Conservation (phyloP, 768 basidiomycete species). For the Suillus variegatus region DNA sequence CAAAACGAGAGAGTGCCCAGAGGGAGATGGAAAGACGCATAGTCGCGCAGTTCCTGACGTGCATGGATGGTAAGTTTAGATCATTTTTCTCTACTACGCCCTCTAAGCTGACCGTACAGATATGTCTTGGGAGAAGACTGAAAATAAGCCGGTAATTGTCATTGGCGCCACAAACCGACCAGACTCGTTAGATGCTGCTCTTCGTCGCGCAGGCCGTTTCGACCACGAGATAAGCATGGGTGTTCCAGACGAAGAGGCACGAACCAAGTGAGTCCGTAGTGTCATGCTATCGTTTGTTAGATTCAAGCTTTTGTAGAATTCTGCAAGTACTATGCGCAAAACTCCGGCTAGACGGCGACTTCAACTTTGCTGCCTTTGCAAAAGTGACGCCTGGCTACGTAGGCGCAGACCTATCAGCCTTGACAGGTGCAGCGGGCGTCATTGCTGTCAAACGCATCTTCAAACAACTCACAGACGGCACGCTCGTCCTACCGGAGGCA, state of each 20-base stretch:
- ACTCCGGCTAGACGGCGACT: slow-evolving; percentile 82
- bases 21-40: slow-evolving; percentile 98
- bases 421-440: slow-evolving; percentile 93
- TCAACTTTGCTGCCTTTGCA: slow-evolving; percentile 83
- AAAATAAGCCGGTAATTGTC: slow-evolving; percentile 89
- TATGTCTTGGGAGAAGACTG: slow-evolving; percentile 92
- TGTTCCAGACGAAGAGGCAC: slow-evolving; percentile 89
- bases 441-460: slow-evolving; percentile 97
- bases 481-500: slow-evolving; percentile 53
- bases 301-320: slow-evolving; percentile 56
- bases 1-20: slow-evolving; percentile 96
- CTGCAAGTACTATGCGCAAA: slow-evolving; percentile 82
- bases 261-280: slow-evolving; percentile 70
- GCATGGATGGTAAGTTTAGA: slow-evolving; percentile 29
- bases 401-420: slow-evolving; percentile 88
- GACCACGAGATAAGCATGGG: slow-evolving; percentile 98
- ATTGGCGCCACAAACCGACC: slow-evolving; percentile 97
- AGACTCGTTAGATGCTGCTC: slow-evolving; percentile 90
- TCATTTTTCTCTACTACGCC: neutral
- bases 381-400: slow-evolving; percentile 97
- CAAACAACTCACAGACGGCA: slow-evolving; percentile 69
- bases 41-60: slow-evolving; percentile 95
- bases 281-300: neutral
- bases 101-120: slow-evolving; percentile 48
- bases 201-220: slow-evolving; percentile 91